Evolutionary conservation across 805 yeast species (phyloP).

Genomic region (Alloascoidea africana): DNA sequence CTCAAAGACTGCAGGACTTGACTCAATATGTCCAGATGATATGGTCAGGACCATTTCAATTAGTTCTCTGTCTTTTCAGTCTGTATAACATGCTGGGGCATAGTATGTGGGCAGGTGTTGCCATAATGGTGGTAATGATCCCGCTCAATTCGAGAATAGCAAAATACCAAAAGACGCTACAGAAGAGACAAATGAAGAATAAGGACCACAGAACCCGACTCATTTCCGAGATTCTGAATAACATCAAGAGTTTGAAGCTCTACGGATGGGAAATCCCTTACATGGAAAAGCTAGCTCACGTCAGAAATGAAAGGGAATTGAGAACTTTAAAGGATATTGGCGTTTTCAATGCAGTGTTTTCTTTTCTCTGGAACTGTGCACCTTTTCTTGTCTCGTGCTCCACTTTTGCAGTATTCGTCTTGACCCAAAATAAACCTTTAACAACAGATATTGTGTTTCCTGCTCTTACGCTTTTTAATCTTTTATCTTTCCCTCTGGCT

Average conservation of each 20-base stretch:
- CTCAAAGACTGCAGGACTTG: conserved; percentile 75
- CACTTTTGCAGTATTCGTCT: conserved; percentile 72
- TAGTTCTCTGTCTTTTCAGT: conserved; percentile 57
- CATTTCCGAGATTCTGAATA: conserved; percentile 76
- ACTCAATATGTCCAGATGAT: conserved; percentile 63
- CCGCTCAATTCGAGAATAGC: conserved; percentile 67
- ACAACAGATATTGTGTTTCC: conserved; percentile 79
- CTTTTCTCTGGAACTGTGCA: conserved; percentile 69
- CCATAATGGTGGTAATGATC: conserved; percentile 65
- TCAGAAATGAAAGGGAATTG: conserved; percentile 81
- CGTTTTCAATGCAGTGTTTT: conserved; percentile 49
- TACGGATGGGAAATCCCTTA: conserved; percentile 95
- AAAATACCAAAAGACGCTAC: conserved; percentile 51
- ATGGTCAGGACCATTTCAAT: conserved; percentile 93
- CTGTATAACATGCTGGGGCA: conserved; percentile 63
- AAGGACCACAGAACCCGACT: conserved; percentile 89
- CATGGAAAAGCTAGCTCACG: conserved; percentile 52
- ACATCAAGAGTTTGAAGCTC: conserved; percentile 81
- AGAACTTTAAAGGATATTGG: conserved; percentile 64
- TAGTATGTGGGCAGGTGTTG: conserved; percentile 86
- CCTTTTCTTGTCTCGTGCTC: conserved; percentile 84
- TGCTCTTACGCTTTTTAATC: conserved; percentile 75
- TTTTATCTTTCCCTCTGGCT: conserved; percentile 82
- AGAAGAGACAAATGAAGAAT: conserved; percentile 77
- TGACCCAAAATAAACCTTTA: conserved; percentile 46